Evolutionary conservation across 768 basidiomycete species (phyloP).

Genomic region (Leccinum sublutescens): DNA sequence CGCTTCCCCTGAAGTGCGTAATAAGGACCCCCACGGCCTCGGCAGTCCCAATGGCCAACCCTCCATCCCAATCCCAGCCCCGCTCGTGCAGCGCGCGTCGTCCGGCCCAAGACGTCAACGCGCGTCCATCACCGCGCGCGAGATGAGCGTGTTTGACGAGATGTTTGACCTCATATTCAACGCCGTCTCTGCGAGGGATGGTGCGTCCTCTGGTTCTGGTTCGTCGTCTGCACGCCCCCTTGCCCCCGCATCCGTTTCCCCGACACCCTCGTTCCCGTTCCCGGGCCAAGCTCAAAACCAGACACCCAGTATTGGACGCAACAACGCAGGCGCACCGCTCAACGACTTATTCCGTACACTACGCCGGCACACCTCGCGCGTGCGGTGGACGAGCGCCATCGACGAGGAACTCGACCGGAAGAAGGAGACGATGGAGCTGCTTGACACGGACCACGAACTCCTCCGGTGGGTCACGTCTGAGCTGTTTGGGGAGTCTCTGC

Average conservation of each 20-base stretch:
- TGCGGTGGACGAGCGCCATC: conserved; percentile 50
- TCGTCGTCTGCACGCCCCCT: not conserved
- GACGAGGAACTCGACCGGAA: conserved; percentile 62
- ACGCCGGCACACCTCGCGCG: conserved; percentile 47
- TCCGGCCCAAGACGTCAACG: conserved; percentile 31
- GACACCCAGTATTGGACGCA: conserved; percentile 17
- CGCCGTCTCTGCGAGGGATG: conserved; percentile 40
- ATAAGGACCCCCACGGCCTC: not conserved
- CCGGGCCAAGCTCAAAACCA: not conserved
- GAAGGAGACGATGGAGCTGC: conserved; percentile 71
- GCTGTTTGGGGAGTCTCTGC: conserved; percentile 61
- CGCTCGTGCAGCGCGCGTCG: conserved; percentile 10
- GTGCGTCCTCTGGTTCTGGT: conserved; percentile 1
- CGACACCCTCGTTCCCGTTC: not conserved
- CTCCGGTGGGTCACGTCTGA: conserved; percentile 70
- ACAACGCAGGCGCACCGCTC: conserved; percentile 22
- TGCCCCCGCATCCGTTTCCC: not conserved
- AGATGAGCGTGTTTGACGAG: conserved; percentile 63
- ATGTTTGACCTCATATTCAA: conserved; percentile 75
- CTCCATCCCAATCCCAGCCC: not conserved
- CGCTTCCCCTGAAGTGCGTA: not conserved
- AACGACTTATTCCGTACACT: conserved; percentile 56
- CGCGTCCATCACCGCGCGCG: conserved; percentile 67
- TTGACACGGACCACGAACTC: conserved; percentile 65
- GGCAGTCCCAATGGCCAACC: not conserved